Percentiles rank a stretch among this genome's conserved stretches.
Evolutionary conservation across 2,329 filamentous ascomycete species (phyloP).

Genomic region (Leptographium galeiforme): DNA sequence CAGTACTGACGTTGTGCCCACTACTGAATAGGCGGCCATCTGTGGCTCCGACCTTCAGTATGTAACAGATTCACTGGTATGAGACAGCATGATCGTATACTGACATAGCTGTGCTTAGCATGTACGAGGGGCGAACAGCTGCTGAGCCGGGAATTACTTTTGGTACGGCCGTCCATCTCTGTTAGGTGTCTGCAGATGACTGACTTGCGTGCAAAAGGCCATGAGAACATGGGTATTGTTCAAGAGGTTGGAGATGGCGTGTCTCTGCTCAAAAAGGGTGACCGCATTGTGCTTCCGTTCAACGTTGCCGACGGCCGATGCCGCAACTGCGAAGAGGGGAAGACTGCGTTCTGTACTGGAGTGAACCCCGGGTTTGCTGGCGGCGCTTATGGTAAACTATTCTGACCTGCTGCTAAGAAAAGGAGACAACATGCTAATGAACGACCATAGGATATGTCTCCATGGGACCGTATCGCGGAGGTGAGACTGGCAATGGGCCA

Average conservation of each 20-base stretch:
- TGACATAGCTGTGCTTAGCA: neutral
- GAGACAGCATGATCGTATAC: neutral
- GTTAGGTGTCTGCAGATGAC: neutral
- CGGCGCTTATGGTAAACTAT: neutral
- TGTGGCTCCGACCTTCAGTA: conserved; percentile 1
- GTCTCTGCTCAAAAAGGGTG: neutral
- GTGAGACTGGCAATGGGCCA: neutral
- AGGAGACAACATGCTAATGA: neutral
- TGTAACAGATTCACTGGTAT: neutral
- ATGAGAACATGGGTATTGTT: conserved; percentile 1
- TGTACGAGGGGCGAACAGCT: conserved; percentile 1
- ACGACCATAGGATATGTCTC: neutral
- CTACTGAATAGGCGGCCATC: neutral
- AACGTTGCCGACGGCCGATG: conserved; percentile 1
- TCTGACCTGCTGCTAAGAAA: no score
- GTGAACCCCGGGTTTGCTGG: neutral
- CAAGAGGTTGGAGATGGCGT: neutral
- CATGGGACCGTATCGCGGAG: conserved; percentile 1
- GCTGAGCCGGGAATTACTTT: neutral
- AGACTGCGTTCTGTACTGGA: neutral
- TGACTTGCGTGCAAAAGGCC: neutral
- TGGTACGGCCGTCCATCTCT: no score
- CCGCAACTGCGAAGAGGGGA: neutral
- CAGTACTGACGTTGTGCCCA: neutral
- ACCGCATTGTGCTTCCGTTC: neutral